Conservation (phyloP, 208 protist species). For the Entamoeba nuttalli region DNA sequence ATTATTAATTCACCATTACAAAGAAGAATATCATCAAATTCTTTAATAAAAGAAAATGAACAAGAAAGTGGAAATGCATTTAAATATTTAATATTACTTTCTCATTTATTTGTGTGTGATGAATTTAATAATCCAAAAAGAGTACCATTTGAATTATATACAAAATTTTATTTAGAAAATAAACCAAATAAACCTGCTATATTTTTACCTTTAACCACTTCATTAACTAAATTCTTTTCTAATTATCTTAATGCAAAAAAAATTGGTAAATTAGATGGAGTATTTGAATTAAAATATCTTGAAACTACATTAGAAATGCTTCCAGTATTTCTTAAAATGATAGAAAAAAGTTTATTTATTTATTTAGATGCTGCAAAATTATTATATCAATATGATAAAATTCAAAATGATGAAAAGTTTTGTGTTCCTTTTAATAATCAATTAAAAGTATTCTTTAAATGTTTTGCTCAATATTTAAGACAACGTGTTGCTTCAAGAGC, state of each 20-base stretch:
- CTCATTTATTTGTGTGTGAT: not conserved
- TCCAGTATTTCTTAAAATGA: not conserved
- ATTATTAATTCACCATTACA: no score
- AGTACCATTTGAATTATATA: not conserved
- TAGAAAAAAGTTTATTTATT: not conserved
- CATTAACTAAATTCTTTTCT: not conserved
- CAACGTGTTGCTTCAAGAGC: not conserved
- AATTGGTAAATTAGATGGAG: not conserved
- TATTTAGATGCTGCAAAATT: not conserved
- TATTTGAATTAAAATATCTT: not conserved
- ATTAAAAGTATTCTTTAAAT: not conserved
- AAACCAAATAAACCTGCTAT: not conserved
- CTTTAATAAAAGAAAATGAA: not conserved
- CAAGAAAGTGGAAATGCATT: not conserved
- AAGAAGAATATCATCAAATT: no score
- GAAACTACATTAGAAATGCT: not conserved
- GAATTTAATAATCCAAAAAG: not conserved
- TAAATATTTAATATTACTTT: not conserved
- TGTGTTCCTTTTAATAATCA: not conserved
- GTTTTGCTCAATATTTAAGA: not conserved
- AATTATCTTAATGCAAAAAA: not conserved
- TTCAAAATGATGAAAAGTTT: not conserved
- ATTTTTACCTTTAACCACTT: not conserved
- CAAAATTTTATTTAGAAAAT: not conserved
- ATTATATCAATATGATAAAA: not conserved